Base-by-base conservation (phyloP, 805 yeast genomes). In the Diddensiella santjacobensis region DNA sequence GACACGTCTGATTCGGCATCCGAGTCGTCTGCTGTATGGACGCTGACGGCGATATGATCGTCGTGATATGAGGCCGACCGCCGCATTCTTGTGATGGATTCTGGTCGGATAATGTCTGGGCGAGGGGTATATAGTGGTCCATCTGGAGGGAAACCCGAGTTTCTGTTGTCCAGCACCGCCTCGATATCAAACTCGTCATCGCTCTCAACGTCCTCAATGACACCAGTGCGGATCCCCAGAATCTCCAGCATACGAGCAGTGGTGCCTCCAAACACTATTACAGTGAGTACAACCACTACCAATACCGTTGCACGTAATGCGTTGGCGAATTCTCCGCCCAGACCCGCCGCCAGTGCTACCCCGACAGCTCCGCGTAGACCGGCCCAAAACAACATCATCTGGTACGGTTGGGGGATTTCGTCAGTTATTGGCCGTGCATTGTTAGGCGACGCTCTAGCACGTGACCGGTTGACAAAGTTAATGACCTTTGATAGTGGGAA, bases 381-480 rank as follows among this genome's bases (percentile, higher is more conserved):
- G 2, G 99, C 99, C 99, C 99, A 93, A 66, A 93, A 93, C 44
- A 91, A 88, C 99, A 93, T 93, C 87, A 89, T 88, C 69, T 93
- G 99, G 67, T 93, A 93, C 52, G 84, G 87, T 60, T 87, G 91
- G 22, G 96, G 93, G 53, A 93, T 89, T 68, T 91, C 98, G 59
- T 89, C 96, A 1, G 86, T 84, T 8, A 76, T 69, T 2, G 60
- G 63, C 8, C 56, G 57, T 2, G 38, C 44, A 3, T 39, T 23
- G 22, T 68, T 46, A 3, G 54, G 45, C 22, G 50, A 50, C 19
- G 80, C 73, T 51, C 77, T 74, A 19, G 78, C 72, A 56, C 82
- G 77, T 10, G 84, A 71, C 42, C 83, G 75, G 56, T 80, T 76
- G 47, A 87, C 75, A 78, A 88, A 85, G 68, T 93, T 93, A 60